These are phyloP conservation scores for Colletotrichum higginsianum DNA, from an alignment of 2,329 filamentous ascomycete species.

Conservation along the genomic window DNA sequence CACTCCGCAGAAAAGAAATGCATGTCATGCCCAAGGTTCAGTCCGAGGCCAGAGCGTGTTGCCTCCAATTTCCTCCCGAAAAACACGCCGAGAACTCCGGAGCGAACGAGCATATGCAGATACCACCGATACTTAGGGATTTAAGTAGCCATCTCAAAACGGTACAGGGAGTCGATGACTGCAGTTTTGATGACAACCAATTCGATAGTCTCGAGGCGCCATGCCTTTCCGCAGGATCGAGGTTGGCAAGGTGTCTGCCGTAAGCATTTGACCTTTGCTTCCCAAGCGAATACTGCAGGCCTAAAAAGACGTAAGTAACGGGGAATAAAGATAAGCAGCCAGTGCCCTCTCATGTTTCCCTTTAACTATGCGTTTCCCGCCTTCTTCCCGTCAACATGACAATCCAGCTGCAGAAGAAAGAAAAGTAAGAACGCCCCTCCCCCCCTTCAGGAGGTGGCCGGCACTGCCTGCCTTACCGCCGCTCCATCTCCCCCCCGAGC, in stretches of 20 bases:
- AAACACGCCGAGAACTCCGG: background rate
- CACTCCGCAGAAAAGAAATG: background rate
- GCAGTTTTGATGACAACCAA: background rate
- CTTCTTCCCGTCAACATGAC: background rate
- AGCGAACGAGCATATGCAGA: background rate
- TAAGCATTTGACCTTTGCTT: constrained; percentile 4
- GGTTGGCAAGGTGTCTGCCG: background rate
- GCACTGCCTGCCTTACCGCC: constrained; percentile 39
- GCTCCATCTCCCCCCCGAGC: constrained; percentile 11
- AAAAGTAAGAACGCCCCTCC: constrained; percentile 5
- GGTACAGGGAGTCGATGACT: too few relatives aligned
- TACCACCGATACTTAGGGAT: too few relatives aligned
- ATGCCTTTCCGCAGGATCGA: background rate
- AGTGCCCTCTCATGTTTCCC: background rate
- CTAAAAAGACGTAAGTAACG: background rate
- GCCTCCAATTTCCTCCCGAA: background rate
- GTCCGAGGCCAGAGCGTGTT: background rate
- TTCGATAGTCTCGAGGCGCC: background rate
- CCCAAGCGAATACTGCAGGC: background rate
- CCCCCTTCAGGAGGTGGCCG: constrained; percentile 15
- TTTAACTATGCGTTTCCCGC: background rate
- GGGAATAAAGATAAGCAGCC: constrained; percentile 4
- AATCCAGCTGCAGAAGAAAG: background rate
- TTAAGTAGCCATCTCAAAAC: too few relatives aligned
- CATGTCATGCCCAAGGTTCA: background rate